Base-by-base conservation (phyloP, 1,284 basidiomycete genomes). In the Anthracocystis setariae region DNA sequence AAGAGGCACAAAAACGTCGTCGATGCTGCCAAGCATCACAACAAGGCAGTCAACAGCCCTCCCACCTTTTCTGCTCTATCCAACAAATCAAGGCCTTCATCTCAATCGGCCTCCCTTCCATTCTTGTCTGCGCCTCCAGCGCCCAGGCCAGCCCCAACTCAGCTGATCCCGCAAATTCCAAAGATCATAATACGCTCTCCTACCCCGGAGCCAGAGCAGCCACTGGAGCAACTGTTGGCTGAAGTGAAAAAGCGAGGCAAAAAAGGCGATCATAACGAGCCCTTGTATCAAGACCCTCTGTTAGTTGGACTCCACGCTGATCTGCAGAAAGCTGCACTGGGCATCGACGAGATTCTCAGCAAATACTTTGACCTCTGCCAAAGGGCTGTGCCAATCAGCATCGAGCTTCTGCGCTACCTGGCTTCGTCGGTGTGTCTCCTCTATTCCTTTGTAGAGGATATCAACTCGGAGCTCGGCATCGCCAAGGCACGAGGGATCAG, bases 351-450 rank as follows among this genome's bases (percentile, higher is more conserved):
- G 20, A 48, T 67, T 35, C 57, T 67, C 46, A 52, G 48, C 58
- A 67, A 67, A 20, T 67, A 57, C 33, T 40, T 61, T 24, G 46
- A 56, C 8, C 1, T 24, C 20, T 37, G 49, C 29, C 48, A 53
- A 23, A 23, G 32, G n/a, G 21, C 45, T 5, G 27, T 33, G 7
- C 23, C 48, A 5, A 39, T 67, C 46, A 45, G 42, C 39, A 33
- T 47, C 32, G 64, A 67, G 46, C 58, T 61, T 5, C 64, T 67
- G 5, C 64, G 58, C 20, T 53, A n/a, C 25, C 46, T 67, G 21
- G 44, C 58, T 32, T 45, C 50, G 3, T 52, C 58, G 4, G 21
- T 67, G 23, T 46, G 58, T 53, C 46, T 18, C 9, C 49, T 67
- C 10, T 57, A 61, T 42, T 61, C 53, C 2, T 52, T 48, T 12